A percentile compares a stretch with the other conserved stretches of the same genome.
These are phyloP conservation scores for Trichomonas tenax DNA, from an alignment of 208 protist species.

Conservation along the genomic window DNA sequence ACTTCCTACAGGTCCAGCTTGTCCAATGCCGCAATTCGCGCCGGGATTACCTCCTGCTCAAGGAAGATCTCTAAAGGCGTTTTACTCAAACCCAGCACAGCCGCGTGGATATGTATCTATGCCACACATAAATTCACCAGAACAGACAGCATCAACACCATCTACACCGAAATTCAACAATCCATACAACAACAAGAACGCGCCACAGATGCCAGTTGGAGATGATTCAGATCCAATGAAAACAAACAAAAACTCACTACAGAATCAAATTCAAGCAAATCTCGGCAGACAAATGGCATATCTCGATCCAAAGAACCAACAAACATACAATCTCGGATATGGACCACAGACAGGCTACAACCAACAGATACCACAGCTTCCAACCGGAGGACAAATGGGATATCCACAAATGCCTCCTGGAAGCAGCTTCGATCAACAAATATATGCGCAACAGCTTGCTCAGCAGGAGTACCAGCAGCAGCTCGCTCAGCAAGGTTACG, in stretches of 20 bases:
- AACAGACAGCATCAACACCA: neutral
- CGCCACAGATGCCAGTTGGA: neutral
- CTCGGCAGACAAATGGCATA: neutral
- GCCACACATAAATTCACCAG: neutral
- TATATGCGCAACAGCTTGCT: neutral
- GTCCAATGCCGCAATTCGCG: neutral
- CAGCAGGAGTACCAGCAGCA: neutral
- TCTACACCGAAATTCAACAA: neutral
- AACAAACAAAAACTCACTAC: neutral
- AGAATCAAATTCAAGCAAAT: neutral
- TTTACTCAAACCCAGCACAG: neutral
- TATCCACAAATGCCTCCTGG: neutral
- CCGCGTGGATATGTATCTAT: neutral
- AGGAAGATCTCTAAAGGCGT: neutral
- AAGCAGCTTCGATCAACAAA: neutral
- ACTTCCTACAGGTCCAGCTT: too few relatives aligned
- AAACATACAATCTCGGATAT: neutral
- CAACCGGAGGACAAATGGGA: too few relatives aligned
- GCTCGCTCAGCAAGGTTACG: neutral
- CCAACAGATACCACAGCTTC: neutral
- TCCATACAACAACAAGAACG: neutral
- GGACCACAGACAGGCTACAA: neutral
- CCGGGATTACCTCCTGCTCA: neutral
- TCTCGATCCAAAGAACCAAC: neutral
- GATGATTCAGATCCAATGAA: neutral